Conservation (phyloP, 768 basidiomycete species). For the Calocybe indica region DNA sequence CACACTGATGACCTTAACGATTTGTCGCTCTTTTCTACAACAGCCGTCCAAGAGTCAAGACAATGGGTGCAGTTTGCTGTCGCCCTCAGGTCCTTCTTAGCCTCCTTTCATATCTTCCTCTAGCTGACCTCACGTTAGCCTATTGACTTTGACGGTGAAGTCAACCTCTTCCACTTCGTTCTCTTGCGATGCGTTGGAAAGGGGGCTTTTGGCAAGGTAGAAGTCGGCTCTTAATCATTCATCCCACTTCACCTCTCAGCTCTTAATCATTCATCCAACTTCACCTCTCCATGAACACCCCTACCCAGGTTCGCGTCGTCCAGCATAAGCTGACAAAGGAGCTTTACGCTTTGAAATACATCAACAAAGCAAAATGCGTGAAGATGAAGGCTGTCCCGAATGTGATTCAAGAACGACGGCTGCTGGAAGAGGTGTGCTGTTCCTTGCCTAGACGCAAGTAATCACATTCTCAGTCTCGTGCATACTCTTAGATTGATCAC, state of each 20-base stretch:
- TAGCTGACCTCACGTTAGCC: slow-evolving; percentile 43
- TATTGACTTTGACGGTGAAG: slow-evolving; percentile 92
- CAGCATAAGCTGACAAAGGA: slow-evolving; percentile 99
- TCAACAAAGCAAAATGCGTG: slow-evolving; percentile 96
- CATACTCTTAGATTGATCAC: slow-evolving; percentile 71
- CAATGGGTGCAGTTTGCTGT: slow-evolving; percentile 85
- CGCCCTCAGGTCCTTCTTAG: slow-evolving; percentile 54
- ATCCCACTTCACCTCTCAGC: background rate
- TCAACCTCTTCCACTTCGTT: slow-evolving; percentile 95
- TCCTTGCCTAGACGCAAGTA: background rate
- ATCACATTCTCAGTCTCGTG: slow-evolving; percentile 11
- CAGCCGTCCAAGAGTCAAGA: slow-evolving; percentile 23
- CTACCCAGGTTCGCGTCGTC: slow-evolving; percentile 86
- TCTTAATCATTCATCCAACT: background rate
- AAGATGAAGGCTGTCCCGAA: slow-evolving; percentile 99
- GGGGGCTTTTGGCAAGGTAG: slow-evolving; percentile 96
- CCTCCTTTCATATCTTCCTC: background rate
- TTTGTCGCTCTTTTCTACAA: slow-evolving; percentile 4
- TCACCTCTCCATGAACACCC: slow-evolving; percentile 6
- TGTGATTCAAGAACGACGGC: slow-evolving; percentile 90
- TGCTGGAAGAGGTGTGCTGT: slow-evolving; percentile 83
- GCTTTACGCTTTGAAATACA: slow-evolving; percentile 97
- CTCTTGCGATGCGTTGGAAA: slow-evolving; percentile 96
- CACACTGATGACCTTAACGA: slow-evolving; percentile 1
- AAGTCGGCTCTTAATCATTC: slow-evolving; percentile 6